Percentiles rank a stretch among this genome's conserved stretches.
Evolutionary conservation across 805 yeast species (phyloP).

Genomic region (Candida endomychidarum): DNA sequence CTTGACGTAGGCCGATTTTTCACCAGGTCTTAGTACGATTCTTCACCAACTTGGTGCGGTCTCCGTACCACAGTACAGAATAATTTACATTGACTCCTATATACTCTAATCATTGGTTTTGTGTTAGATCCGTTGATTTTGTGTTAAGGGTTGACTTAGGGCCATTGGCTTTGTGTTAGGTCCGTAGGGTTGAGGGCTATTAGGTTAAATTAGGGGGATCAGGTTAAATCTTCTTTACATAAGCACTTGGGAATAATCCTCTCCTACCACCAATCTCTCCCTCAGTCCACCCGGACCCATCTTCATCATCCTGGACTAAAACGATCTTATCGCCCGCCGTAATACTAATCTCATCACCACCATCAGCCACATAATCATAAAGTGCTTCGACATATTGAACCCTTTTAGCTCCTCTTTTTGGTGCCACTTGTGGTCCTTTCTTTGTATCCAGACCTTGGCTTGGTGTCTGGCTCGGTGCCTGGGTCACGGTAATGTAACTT

Average conservation of each 20-base stretch:
- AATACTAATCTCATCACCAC: conserved; percentile 75
- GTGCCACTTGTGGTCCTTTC: conserved; percentile 79
- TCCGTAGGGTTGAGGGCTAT: too few relatives aligned
- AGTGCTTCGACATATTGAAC: conserved; percentile 64
- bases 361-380: conserved; percentile 75
- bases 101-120: too few relatives aligned
- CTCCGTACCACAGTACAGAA: too few relatives aligned
- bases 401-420: conserved; percentile 68
- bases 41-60: too few relatives aligned
- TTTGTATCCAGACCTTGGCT: conserved; percentile 29
- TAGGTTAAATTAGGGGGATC: too few relatives aligned
- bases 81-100: too few relatives aligned
- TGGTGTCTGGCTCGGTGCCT: neutral
- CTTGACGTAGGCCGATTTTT: too few relatives aligned
- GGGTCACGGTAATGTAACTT: conserved; percentile 57
- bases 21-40: too few relatives aligned
- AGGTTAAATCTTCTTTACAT: conserved; percentile 48
- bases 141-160: too few relatives aligned
- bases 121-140: too few relatives aligned
- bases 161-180: too few relatives aligned
- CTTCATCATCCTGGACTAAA: conserved; percentile 54
- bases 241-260: conserved; percentile 65
- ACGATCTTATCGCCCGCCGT: conserved; percentile 70
- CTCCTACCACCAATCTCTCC: conserved; percentile 57
- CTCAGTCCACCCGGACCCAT: conserved; percentile 92